A percentile compares a stretch with the other conserved stretches of the same genome.
These are phyloP conservation scores for Phytophthora boehmeriae DNA, from an alignment of 352 stramenopile species.

Conservation along the genomic window DNA sequence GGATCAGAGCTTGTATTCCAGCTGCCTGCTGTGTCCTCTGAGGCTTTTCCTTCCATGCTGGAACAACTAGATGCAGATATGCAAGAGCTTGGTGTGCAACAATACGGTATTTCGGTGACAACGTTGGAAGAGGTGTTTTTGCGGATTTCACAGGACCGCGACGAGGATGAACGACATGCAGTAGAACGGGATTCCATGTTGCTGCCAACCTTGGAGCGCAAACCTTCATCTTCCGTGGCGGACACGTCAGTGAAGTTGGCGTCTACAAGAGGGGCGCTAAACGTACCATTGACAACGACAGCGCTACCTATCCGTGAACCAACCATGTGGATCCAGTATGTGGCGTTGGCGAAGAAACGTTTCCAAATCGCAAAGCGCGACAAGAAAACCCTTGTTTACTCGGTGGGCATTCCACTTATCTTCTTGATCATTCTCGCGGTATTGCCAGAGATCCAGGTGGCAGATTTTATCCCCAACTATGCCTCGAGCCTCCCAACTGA, in stretches of 20 bases:
- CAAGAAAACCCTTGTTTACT: conserved; percentile 64
- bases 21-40: conserved; percentile 82
- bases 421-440: conserved; percentile 57
- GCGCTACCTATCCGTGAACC: conserved; percentile 16
- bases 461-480: conserved; percentile 47
- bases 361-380: conserved; percentile 70
- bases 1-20: conserved; percentile 96
- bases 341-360: conserved; percentile 58
- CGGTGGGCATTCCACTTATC: conserved; percentile 62
- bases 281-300: conserved; percentile 3
- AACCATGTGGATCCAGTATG: conserved; percentile 52
- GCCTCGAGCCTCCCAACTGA: conserved; percentile 26
- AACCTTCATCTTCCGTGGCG: conserved; percentile 10
- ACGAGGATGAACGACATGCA: conserved; percentile 30
- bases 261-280: conserved; percentile 13
- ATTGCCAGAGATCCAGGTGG: conserved; percentile 64
- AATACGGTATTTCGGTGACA: conserved; percentile 98
- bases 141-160: conserved; percentile 57
- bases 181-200: conserved; percentile 14
- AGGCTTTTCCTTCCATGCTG: conserved; percentile 91
- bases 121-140: conserved; percentile 99
- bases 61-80: conserved; percentile 69
- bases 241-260: conserved; percentile 17
- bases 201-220: conserved; percentile 10
- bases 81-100: conserved; percentile 60